Evolutionary conservation across 2,329 filamentous ascomycete species (phyloP).

Genomic region (Byssoonygena ceratinophila): DNA sequence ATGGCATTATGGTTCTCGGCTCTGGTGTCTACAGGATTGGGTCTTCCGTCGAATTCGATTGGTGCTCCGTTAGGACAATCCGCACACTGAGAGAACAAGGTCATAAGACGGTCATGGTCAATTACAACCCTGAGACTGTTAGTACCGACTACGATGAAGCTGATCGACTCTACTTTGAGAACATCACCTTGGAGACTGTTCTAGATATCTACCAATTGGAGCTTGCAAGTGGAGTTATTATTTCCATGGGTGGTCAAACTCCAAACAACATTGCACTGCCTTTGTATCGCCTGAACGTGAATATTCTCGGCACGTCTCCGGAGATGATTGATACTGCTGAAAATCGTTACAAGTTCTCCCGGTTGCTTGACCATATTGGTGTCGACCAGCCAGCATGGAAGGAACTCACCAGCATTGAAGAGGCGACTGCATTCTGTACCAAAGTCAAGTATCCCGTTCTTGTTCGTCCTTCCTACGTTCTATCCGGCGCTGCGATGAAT

Average conservation of each 20-base stretch:
- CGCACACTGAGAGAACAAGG: conserved; percentile 74
- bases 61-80: conserved; percentile 93
- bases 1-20: conserved; percentile 90
- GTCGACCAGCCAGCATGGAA: conserved; percentile 98
- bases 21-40: conserved; percentile 96
- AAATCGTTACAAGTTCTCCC: conserved; percentile 97
- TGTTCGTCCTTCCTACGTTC: conserved; percentile 89
- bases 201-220: conserved; percentile 91
- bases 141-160: conserved; percentile 89
- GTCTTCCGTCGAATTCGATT: conserved; percentile 96
- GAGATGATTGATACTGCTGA: conserved; percentile 98
- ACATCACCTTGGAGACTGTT: conserved; percentile 80
- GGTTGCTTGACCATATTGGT: conserved; percentile 87
- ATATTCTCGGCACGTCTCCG: conserved; percentile 86
- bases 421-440: conserved; percentile 77
- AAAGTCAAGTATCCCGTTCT: conserved; percentile 87
- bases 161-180: conserved; percentile 91
- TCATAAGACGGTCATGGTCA: conserved; percentile 93
- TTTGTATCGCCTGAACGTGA: conserved; percentile 77
- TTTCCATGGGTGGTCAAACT: conserved; percentile 94
- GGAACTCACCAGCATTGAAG: conserved; percentile 87
- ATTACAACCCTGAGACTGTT: conserved; percentile 85
- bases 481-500: conserved; percentile 98
- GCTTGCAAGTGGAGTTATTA: conserved; percentile 68
- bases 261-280: conserved; percentile 96